Evolutionary conservation across 257 asterid species (phyloP), one percentile per base, ranked within the genome.

Genomic region (Solanum pennellii): DNA sequence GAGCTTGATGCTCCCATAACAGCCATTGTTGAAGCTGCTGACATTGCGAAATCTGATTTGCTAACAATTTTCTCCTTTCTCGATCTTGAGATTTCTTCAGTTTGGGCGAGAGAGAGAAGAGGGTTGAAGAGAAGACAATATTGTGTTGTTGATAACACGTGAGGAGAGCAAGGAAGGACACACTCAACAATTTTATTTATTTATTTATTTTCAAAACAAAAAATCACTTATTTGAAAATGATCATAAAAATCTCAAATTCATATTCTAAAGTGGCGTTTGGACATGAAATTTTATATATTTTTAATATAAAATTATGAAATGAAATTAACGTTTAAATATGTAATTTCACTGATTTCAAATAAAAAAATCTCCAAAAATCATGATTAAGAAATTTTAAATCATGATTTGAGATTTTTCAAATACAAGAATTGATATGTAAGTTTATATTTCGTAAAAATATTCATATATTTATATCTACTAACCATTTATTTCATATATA

Each of bases 1-100:
- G 91, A 87, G 44, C 89, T 87, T 27, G 88, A 42, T 66, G 91
- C 20, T 82, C 85, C 85, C 25, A 52, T 7, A 12, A 49, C 85
- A 15, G 45, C 85, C 85, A 82, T 82, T 31, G 85, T 82, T 16
- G 84, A 79, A 12, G 65, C 41, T 47, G 68, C 68, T 80, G 84
- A 80, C 84, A 80, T 82, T 49, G 31, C 49, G 31, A 82, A 75
- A 82, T 82, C 71, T 82, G 45, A 82, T 82, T 74, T 1, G 23
- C 31, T 73, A 35, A 18, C 83, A 75, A 41, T 23, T 23, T 49
- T 35, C 11, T 45, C 42, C 84, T 80, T 45, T 47, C 6, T 80
- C 31, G 69, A 82, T 82, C 85, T 82, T 82, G 42, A 79, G 41
- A 47, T 82, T 45, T 44, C 25, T 45, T 27, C 29, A 47, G 2